These are phyloP conservation scores for Diplodia scrobiculata DNA, from an alignment of 2,329 filamentous ascomycete genomes.

Conservation along the genomic window DNA sequence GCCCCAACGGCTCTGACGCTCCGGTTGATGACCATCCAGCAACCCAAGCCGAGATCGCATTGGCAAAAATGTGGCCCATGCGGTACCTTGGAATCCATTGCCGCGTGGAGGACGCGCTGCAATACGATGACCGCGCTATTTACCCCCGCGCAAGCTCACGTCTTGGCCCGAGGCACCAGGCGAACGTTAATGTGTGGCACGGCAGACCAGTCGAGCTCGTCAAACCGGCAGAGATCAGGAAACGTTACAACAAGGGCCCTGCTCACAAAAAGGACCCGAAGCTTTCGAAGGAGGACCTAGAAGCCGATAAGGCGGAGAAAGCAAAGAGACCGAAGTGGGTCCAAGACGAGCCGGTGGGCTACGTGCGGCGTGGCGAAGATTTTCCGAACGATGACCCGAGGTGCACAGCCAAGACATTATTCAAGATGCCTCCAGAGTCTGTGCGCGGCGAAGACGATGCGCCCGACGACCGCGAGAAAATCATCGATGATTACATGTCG, in stretches of 20 bases:
- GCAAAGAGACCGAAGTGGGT: conserved; percentile 90
- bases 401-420: conserved; percentile 74
- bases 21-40: conserved; percentile 62
- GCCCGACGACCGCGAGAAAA: conserved; percentile 54
- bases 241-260: conserved; percentile 64
- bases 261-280: conserved; percentile 74
- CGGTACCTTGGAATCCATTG: conserved; percentile 95
- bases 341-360: conserved; percentile 86
- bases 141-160: conserved; percentile 94
- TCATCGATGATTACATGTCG: conserved; percentile 76
- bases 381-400: conserved; percentile 69
- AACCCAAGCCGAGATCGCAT: conserved; percentile 85
- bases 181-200: conserved; percentile 80
- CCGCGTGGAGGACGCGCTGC: conserved; percentile 88
- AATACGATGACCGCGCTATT: conserved; percentile 91
- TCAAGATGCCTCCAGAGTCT: conserved; percentile 66
- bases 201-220: conserved; percentile 87
- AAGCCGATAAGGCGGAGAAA: conserved; percentile 76
- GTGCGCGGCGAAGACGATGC: conserved; percentile 51
- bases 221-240: conserved; percentile 84
- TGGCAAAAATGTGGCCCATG: conserved; percentile 94
- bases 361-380: conserved; percentile 82
- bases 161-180: conserved; percentile 87
- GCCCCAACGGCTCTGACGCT: conserved; percentile 50
- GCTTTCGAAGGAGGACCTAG: conserved; percentile 76